A percentile compares a stretch with the other conserved stretches of the same genome.
Evolutionary conservation across 164 flowering plant species (phyloP).

Genomic region (Dillenia turbinata): DNA sequence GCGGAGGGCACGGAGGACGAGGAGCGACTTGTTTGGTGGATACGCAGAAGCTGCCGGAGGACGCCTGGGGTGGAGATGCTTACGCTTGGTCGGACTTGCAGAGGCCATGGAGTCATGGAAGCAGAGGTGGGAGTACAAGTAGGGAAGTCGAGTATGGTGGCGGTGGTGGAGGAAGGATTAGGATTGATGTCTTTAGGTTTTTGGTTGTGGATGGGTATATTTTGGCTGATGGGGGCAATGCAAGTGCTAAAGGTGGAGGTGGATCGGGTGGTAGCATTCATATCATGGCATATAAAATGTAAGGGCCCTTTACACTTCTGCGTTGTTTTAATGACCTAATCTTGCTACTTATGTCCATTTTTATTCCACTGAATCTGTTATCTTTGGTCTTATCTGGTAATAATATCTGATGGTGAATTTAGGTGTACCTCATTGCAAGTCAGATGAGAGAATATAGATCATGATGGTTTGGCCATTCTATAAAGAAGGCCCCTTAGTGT

Average conservation of each 20-base stretch:
- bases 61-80: conserved; percentile 93
- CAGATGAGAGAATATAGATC: too few species aligned
- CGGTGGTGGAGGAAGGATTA: conserved; percentile 72
- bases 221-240: conserved; percentile 82
- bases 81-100: conserved; percentile 63
- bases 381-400: too few species aligned
- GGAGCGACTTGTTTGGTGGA: conserved; percentile 76
- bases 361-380: too few species aligned
- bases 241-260: conserved; percentile 82
- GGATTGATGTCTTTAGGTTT: conserved; percentile 19
- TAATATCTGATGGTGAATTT: too few species aligned
- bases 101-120: conserved; percentile 70
- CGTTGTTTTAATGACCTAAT: not conserved
- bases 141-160: conserved; percentile 72
- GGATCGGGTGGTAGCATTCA: conserved; percentile 95
- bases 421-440: too few species aligned
- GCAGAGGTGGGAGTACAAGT: conserved; percentile 75
- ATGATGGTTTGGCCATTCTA: too few species aligned
- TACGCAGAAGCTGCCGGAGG: conserved; percentile 55
- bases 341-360: too few species aligned
- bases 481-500: too few species aligned
- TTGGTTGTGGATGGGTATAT: conserved; percentile 48
- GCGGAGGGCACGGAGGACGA: conserved; percentile 94
- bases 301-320: conserved; percentile 20
- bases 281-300: conserved; percentile 70